Percentiles rank a stretch among this genome's conserved stretches.
Conservation (phyloP, 352 stramenopile genomes). For the Phytophthora pseudosyringae region DNA sequence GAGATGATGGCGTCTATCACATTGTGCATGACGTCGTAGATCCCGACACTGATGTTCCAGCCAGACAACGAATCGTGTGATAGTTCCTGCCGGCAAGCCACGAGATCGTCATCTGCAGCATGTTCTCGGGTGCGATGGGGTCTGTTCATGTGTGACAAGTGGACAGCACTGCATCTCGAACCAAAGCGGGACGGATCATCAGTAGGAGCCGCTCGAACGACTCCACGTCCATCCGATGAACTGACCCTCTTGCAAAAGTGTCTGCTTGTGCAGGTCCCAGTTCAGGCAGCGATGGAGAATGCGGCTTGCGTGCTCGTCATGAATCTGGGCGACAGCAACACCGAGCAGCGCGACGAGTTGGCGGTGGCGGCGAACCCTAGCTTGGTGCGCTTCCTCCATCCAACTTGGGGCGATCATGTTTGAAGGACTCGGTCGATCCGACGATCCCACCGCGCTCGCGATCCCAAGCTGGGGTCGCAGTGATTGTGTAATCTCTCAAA, state of each 20-base stretch:
- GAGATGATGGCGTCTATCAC: conserved; percentile 6
- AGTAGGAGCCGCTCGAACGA: conserved; percentile 5
- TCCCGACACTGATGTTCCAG: background rate
- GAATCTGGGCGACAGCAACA: background rate
- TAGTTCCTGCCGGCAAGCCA: conserved; percentile 20
- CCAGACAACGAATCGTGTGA: conserved; percentile 5
- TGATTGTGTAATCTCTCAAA: too few species aligned
- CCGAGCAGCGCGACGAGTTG: too few species aligned
- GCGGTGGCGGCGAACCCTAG: too few species aligned
- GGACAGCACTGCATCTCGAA: background rate
- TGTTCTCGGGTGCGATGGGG: conserved; percentile 6
- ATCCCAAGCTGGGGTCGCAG: too few species aligned
- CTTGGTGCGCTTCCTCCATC: too few species aligned
- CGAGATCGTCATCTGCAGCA: conserved; percentile 18
- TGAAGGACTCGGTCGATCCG: too few species aligned
- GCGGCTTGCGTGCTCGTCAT: conserved; percentile 1
- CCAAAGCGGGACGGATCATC: background rate
- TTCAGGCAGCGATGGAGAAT: background rate
- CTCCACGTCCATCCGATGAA: conserved; percentile 10
- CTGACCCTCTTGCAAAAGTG: conserved; percentile 9
- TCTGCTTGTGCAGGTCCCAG: background rate
- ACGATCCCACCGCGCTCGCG: too few species aligned
- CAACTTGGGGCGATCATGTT: too few species aligned
- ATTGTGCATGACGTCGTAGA: conserved; percentile 1
- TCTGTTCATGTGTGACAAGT: background rate